Evolutionary conservation across 768 basidiomycete genomes (phyloP).

Genomic region (Termitomyces sp.): DNA sequence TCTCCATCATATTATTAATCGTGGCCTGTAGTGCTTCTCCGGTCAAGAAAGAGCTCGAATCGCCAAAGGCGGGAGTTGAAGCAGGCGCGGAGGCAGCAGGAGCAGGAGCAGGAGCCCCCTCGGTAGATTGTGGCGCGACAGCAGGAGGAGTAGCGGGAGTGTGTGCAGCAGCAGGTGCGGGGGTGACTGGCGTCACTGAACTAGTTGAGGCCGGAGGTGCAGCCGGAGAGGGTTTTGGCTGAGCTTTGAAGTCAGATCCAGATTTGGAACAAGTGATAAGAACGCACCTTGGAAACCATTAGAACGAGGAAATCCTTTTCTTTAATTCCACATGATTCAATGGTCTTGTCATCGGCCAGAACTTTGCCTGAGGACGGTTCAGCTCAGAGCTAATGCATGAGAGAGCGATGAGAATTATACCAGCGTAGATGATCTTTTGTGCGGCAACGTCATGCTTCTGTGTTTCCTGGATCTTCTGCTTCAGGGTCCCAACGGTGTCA

Average conservation of each 20-base stretch:
- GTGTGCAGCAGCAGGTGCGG: slow-evolving; percentile 20
- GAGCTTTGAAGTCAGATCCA: slow-evolving; percentile 16
- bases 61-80: slow-evolving; percentile 36
- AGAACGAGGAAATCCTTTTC: slow-evolving; percentile 99
- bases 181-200: slow-evolving; percentile 24
- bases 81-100: slow-evolving; percentile 20
- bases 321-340: slow-evolving; percentile 88
- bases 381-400: not conserved
- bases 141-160: slow-evolving; percentile 17
- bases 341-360: slow-evolving; percentile 80
- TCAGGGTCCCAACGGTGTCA: slow-evolving; percentile 76
- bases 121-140: slow-evolving; percentile 17
- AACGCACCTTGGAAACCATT: slow-evolving; percentile 90
- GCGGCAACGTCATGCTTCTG: slow-evolving; percentile 71
- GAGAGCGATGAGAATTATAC: slow-evolving; percentile 35
- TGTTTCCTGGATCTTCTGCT: slow-evolving; percentile 73
- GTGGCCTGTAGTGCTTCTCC: slow-evolving; percentile 75
- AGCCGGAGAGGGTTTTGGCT: slow-evolving; percentile 25
- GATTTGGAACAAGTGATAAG: slow-evolving; percentile 8
- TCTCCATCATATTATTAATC: slow-evolving; percentile 82
- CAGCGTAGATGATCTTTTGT: slow-evolving; percentile 96
- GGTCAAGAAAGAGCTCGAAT: slow-evolving; percentile 62
- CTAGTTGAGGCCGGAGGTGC: slow-evolving; percentile 31
- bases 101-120: slow-evolving; percentile 19
- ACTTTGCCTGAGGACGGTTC: slow-evolving; percentile 69